These are phyloP conservation scores for Coniochaeta sp. DNA, from an alignment of 2,329 filamentous ascomycete species.

Conservation along the genomic window DNA sequence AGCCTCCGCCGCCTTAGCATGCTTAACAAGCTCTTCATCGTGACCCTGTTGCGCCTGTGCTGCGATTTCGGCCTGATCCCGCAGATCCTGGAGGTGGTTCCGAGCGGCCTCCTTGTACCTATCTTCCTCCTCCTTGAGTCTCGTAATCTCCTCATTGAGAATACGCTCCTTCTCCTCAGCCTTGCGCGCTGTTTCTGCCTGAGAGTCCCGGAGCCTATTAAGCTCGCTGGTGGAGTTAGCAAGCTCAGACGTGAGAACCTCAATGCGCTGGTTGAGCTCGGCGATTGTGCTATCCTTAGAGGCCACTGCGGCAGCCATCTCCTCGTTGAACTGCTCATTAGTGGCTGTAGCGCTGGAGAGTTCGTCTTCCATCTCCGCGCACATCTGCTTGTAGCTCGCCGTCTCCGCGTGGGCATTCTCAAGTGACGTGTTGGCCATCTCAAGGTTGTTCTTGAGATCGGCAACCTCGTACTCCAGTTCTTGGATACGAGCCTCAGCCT, in stretches of 20 bases:
- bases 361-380: slow-evolving; percentile 80
- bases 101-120: slow-evolving; percentile 72
- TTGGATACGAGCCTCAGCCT: slow-evolving; percentile 58
- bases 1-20: slow-evolving; percentile 86
- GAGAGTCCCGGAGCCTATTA: slow-evolving; percentile 69
- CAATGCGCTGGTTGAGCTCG: slow-evolving; percentile 75
- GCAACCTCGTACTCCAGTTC: slow-evolving; percentile 78
- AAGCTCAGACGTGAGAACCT: slow-evolving; percentile 78
- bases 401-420: slow-evolving; percentile 74
- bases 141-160: slow-evolving; percentile 70
- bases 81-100: slow-evolving; percentile 85
- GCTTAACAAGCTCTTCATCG: slow-evolving; percentile 88
- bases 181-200: slow-evolving; percentile 64
- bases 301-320: slow-evolving; percentile 68
- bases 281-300: slow-evolving; percentile 75
- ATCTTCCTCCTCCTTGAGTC: slow-evolving; percentile 78
- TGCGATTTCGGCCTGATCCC: slow-evolving; percentile 88
- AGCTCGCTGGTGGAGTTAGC: slow-evolving; percentile 76
- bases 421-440: slow-evolving; percentile 72
- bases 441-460: slow-evolving; percentile 80
- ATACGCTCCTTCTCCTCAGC: slow-evolving; percentile 77
- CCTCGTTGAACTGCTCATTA: slow-evolving; percentile 80
- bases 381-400: slow-evolving; percentile 84
- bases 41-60: slow-evolving; percentile 92
- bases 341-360: slow-evolving; percentile 72